Evolutionary conservation across 164 flowering plant species (phyloP).

Genomic region (Sedum album): DNA sequence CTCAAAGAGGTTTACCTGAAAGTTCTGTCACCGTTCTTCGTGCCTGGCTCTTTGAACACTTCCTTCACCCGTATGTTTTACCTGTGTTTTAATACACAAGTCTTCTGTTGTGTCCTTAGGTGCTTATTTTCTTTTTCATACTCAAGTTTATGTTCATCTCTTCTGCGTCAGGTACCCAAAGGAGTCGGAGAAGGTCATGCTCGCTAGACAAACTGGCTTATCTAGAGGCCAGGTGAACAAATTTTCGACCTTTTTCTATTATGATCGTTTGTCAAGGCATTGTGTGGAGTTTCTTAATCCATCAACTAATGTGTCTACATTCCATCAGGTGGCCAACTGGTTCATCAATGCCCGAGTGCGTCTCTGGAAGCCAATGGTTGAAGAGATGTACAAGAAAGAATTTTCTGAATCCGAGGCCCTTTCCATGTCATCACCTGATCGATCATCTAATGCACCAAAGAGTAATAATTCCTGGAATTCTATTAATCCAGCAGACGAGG

Average conservation of each 20-base stretch:
- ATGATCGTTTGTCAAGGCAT: neutral
- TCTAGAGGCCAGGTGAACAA: conserved; percentile 30
- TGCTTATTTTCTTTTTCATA: neutral
- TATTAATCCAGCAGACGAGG: conserved; percentile 18
- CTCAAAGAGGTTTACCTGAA: conserved; percentile 92
- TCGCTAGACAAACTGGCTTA: conserved; percentile 39
- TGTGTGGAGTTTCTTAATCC: neutral
- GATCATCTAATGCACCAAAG: conserved; percentile 14
- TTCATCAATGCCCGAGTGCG: conserved; percentile 54
- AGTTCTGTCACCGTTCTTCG: conserved; percentile 84
- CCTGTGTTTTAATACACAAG: neutral
- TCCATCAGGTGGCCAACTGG: conserved; percentile 49
- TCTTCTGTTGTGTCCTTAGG: neutral
- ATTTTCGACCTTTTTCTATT: neutral
- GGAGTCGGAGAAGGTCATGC: conserved; percentile 43
- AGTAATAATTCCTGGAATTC: conserved; percentile 12
- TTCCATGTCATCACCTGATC: conserved; percentile 22
- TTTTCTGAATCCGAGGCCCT: conserved; percentile 25
- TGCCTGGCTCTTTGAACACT: conserved; percentile 95
- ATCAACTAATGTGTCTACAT: neutral
- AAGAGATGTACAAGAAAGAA: conserved; percentile 57
- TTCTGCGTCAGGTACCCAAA: conserved; percentile 53
- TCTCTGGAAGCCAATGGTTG: conserved; percentile 62
- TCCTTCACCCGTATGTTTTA: conserved; percentile 80
- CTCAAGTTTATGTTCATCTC: conserved; percentile 6